Evolutionary conservation across 2,329 filamentous ascomycete genomes (phyloP).

Genomic region (Trichoderma aggressivum): DNA sequence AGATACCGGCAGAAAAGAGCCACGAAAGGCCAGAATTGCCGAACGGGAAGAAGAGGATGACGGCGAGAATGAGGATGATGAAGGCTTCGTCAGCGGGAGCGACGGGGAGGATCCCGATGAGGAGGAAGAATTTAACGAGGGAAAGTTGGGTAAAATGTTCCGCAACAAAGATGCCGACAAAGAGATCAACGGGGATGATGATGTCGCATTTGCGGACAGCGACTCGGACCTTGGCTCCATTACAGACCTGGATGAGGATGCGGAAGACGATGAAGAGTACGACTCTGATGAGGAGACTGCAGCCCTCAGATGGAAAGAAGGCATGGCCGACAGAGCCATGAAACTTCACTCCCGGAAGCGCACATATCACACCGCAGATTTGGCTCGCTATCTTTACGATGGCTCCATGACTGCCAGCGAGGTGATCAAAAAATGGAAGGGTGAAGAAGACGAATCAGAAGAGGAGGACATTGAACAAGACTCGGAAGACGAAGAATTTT

Average conservation of each 20-base stretch:
- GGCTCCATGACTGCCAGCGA: slow-evolving; percentile 70
- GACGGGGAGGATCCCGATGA: slow-evolving; percentile 49
- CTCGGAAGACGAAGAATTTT: slow-evolving; percentile 60
- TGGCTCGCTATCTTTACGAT: slow-evolving; percentile 88
- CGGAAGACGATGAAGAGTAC: slow-evolving; percentile 49
- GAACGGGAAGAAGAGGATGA: slow-evolving; percentile 59
- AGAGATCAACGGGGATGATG: slow-evolving; percentile 55
- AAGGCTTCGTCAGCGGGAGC: slow-evolving; percentile 54
- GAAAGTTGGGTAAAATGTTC: slow-evolving; percentile 60
- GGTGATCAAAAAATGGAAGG: slow-evolving; percentile 76
- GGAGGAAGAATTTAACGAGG: slow-evolving; percentile 56
- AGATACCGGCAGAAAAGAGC: slow-evolving; percentile 59
- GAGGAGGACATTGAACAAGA: slow-evolving; percentile 58
- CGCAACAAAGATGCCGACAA: slow-evolving; percentile 46
- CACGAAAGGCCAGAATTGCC: slow-evolving; percentile 56
- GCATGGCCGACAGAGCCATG: slow-evolving; percentile 72
- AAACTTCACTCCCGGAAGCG: slow-evolving; percentile 66
- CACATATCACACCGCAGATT: slow-evolving; percentile 74
- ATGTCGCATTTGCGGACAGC: slow-evolving; percentile 89
- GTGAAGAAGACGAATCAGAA: slow-evolving; percentile 54
- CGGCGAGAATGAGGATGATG: slow-evolving; percentile 55
- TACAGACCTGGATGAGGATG: slow-evolving; percentile 52
- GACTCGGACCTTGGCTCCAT: slow-evolving; percentile 94
- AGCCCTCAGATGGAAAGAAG: slow-evolving; percentile 80
- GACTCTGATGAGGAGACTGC: slow-evolving; percentile 67